A percentile compares a stretch with the other conserved stretches of the same genome.
Conservation (phyloP, 2,329 filamentous ascomycete species). For the Bipolaris gigantea region DNA sequence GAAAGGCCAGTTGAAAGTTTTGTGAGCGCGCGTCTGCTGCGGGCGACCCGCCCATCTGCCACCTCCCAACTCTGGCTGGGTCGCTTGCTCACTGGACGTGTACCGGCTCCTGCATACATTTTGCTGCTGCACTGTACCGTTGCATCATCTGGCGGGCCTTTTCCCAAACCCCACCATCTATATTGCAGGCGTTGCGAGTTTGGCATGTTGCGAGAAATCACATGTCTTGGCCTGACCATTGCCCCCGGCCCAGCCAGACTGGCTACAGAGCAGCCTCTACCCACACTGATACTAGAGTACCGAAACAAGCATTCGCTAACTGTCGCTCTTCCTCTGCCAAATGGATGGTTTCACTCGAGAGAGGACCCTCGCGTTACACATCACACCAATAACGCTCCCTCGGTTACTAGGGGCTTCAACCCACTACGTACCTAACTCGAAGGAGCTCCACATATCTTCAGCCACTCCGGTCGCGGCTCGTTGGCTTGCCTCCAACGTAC, state of each 20-base stretch:
- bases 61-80: constrained; percentile 9
- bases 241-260: neutral
- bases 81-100: constrained; percentile 5
- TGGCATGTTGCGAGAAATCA: neutral
- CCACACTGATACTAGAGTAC: neutral
- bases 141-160: neutral
- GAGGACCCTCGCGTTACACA: neutral
- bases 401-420: neutral
- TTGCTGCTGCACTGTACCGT: neutral
- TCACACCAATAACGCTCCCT: neutral
- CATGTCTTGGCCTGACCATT: neutral
- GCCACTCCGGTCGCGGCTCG: neutral
- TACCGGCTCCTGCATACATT: constrained; percentile 7
- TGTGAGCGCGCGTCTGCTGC: constrained; percentile 19
- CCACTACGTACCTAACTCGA: neutral
- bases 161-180: neutral
- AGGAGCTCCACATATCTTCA: neutral
- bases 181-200: neutral
- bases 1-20: constrained; percentile 14
- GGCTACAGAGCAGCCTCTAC: neutral
- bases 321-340: neutral
- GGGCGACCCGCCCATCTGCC: constrained; percentile 10
- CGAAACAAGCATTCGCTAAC: neutral
- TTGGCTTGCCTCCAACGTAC: neutral
- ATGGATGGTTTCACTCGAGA: neutral